Evolutionary conservation across 495 filamentous ascomycete species (phyloP).

Genomic region (Podospora pseudopauciseta): DNA sequence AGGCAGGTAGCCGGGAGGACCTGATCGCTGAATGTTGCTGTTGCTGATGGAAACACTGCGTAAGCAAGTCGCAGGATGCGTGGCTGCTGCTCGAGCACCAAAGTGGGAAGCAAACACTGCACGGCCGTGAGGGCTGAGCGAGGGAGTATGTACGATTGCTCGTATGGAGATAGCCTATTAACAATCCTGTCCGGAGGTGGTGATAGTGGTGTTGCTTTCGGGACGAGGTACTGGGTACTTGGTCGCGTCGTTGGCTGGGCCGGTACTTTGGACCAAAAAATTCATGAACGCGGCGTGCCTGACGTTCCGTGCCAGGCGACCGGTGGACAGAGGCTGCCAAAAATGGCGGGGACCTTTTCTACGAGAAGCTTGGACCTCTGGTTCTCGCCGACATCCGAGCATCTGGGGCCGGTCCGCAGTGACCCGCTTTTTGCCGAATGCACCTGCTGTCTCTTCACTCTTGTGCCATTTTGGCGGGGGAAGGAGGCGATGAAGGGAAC

Average conservation of each 20-base stretch:
- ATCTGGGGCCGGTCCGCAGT: background rate
- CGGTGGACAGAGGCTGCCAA: background rate
- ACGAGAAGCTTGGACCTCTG: background rate
- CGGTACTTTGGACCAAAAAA: background rate
- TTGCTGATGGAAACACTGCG: background rate
- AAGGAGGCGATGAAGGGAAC: background rate
- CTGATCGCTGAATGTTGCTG: background rate
- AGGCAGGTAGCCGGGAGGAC: conserved; percentile 11
- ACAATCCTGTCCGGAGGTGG: background rate
- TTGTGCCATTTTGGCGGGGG: conserved; percentile 7
- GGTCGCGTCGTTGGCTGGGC: background rate
- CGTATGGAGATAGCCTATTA: background rate
- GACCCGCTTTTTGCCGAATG: conserved; percentile 2
- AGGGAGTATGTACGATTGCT: background rate
- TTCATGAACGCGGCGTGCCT: background rate
- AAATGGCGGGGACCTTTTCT: background rate
- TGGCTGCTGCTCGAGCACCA: background rate
- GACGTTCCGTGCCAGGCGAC: background rate
- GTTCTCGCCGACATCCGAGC: conserved; percentile 11
- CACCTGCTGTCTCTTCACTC: background rate
- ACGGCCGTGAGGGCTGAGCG: too few relatives aligned
- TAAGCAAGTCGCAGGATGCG: background rate
- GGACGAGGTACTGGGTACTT: background rate
- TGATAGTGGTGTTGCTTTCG: background rate
- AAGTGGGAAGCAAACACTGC: background rate